phyloP scores from a whole-genome alignment of 179 eudicot genomes.

The Patellifolia procumbens region DNA sequence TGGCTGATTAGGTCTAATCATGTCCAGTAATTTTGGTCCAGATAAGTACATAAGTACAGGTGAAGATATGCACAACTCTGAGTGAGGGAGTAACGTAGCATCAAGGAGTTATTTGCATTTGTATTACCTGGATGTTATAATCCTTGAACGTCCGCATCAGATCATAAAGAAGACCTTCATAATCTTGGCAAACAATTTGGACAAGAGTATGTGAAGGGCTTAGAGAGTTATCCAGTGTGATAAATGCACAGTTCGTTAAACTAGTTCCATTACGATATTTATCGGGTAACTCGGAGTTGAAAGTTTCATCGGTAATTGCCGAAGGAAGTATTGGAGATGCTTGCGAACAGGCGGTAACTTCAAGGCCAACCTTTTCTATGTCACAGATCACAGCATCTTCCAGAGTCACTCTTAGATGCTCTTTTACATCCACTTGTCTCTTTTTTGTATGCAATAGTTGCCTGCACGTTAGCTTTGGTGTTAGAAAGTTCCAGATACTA shows the following conservation, averaged over 20 bases:
- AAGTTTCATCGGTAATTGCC: constrained; percentile 48
- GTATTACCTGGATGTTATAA: constrained; percentile 73
- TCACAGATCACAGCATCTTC: constrained; percentile 67
- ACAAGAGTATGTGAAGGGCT: constrained; percentile 89
- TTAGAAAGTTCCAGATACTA: background rate
- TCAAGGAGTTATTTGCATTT: background rate
- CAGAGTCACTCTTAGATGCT: constrained; percentile 39
- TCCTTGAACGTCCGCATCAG: constrained; percentile 87
- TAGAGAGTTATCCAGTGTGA: constrained; percentile 68
- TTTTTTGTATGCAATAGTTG: constrained; percentile 70
- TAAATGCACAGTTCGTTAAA: constrained; percentile 36
- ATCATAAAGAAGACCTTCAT: constrained; percentile 86
- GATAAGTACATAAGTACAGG: too few relatives aligned
- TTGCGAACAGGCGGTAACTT: constrained; percentile 52
- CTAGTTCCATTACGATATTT: constrained; percentile 31
- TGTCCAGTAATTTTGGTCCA: too few relatives aligned
- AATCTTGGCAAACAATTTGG: constrained; percentile 76
- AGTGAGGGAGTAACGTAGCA: background rate
- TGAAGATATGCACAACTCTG: too few relatives aligned
- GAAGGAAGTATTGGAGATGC: constrained; percentile 60
- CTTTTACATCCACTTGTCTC: constrained; percentile 63
- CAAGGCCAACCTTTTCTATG: constrained; percentile 60
- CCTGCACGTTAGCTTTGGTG: constrained; percentile 35
- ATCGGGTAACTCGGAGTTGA: constrained; percentile 41
- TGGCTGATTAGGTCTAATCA: too few relatives aligned